Conservation (phyloP, 2,329 filamentous ascomycete genomes). For the Epicoccum sorghinum region DNA sequence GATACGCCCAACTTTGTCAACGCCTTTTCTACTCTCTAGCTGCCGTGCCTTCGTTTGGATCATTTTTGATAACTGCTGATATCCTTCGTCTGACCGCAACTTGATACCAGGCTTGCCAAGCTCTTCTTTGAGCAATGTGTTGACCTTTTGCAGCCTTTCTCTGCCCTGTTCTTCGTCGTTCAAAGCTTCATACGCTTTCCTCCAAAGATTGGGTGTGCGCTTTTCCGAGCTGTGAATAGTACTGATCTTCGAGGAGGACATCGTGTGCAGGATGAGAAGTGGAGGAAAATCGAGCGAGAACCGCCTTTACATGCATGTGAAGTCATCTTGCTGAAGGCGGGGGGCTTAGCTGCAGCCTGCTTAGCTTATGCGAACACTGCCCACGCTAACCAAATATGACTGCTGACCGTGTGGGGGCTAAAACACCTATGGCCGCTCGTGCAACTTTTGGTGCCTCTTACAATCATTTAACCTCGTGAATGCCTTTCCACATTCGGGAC, state of each 20-base stretch:
- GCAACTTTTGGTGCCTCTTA: constrained; percentile 7
- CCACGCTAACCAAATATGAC: constrained; percentile 3
- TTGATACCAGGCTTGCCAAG: constrained; percentile 22
- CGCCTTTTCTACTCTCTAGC: constrained; percentile 9
- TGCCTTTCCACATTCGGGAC: constrained; percentile 35
- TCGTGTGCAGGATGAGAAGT: neutral
- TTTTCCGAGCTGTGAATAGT: neutral
- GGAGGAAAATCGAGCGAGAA: neutral
- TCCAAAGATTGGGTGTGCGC: constrained; percentile 20
- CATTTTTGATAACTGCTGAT: constrained; percentile 16
- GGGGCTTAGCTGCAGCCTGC: constrained; percentile 8
- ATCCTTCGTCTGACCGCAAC: constrained; percentile 20
- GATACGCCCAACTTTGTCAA: constrained; percentile 17
- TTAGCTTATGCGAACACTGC: constrained; percentile 7
- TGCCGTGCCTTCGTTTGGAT: constrained; percentile 15
- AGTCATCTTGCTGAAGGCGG: neutral
- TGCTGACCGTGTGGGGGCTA: constrained; percentile 8
- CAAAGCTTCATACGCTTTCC: constrained; percentile 22
- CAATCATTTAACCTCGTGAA: constrained; percentile 35
- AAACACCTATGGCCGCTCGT: neutral
- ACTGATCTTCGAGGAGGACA: constrained; percentile 8
- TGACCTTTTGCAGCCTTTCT: constrained; percentile 22
- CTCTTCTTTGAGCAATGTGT: constrained; percentile 17
- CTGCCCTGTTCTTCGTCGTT: constrained; percentile 18
- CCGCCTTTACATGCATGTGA: neutral